Conservation (phyloP, 2,329 filamentous ascomycete genomes). For the Phoma herbarum region DNA sequence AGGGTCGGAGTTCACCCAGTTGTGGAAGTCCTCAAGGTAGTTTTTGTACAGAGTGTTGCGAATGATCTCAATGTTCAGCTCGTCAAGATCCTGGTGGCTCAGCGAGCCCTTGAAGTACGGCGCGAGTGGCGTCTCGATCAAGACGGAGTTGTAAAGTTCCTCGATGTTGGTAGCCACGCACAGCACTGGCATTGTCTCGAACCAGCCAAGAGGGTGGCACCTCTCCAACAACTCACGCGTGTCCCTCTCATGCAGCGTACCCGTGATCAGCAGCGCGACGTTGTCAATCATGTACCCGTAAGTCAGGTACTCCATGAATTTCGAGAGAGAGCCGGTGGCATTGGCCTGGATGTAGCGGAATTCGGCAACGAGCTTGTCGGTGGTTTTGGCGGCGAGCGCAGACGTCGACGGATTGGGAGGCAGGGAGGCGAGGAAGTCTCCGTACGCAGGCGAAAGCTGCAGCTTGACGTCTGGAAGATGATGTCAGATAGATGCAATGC, state of each 20-base stretch:
- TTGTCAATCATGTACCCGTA: constrained; percentile 99
- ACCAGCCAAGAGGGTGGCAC: constrained; percentile 97
- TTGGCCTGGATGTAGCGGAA: constrained; percentile 97
- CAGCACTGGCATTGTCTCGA: constrained; percentile 97
- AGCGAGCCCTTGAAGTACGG: constrained; percentile 97
- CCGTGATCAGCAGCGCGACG: constrained; percentile 95
- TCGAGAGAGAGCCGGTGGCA: constrained; percentile 86
- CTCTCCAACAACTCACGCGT: constrained; percentile 93
- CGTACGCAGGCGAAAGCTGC: constrained; percentile 94
- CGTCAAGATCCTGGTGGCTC: constrained; percentile 95
- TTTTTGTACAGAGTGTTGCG: constrained; percentile 99
- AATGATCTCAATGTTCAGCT: constrained; percentile 99
- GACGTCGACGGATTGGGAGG: constrained; percentile 98
- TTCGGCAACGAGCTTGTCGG: constrained; percentile 96
- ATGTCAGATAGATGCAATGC: constrained; percentile 13
- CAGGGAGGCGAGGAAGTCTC: constrained; percentile 92
- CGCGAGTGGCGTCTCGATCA: constrained; percentile 95
- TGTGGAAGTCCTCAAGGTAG: constrained; percentile 96
- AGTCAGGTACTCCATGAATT: constrained; percentile 97
- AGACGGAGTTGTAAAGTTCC: constrained; percentile 96
- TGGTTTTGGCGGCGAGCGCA: constrained; percentile 90
- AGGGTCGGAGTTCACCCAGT: constrained; percentile 88
- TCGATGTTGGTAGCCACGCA: constrained; percentile 99
- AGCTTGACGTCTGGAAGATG: constrained; percentile 85
- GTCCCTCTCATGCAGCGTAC: constrained; percentile 95